Conservation (phyloP, 2,329 filamentous ascomycete genomes). For the Colletotrichum simmondsii region DNA sequence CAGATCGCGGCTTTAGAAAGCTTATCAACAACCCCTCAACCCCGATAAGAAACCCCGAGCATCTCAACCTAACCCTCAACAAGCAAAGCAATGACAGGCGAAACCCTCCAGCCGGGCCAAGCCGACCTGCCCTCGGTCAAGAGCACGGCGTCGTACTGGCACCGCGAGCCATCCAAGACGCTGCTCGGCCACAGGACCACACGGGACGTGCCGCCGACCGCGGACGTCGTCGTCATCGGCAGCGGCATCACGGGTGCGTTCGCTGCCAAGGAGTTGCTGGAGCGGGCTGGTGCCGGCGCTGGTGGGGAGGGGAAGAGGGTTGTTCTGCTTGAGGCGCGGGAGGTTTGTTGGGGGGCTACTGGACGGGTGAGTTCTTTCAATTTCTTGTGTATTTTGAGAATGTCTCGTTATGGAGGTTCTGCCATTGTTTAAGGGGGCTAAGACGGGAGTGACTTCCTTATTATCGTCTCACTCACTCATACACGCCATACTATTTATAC, state of each 20-base stretch:
- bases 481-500: background rate
- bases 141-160: conserved; percentile 79
- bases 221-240: conserved; percentile 78
- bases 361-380: conserved; percentile 69
- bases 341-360: conserved; percentile 86
- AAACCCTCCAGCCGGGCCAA: conserved; percentile 46
- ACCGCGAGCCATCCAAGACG: conserved; percentile 71
- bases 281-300: conserved; percentile 45
- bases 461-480: background rate
- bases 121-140: conserved; percentile 69
- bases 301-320: conserved; percentile 58
- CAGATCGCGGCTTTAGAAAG: background rate
- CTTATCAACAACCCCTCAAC: background rate
- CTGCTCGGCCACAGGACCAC: conserved; percentile 78
- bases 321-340: conserved; percentile 80
- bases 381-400: conserved; percentile 22
- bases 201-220: conserved; percentile 66
- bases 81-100: conserved; percentile 45
- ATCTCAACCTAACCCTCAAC: background rate
- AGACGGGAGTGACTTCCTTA: background rate
- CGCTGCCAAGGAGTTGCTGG: conserved; percentile 72
- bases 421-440: background rate
- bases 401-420: background rate
- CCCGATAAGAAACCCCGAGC: background rate
- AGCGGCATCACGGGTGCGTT: conserved; percentile 82